Base-by-base conservation (phyloP, 441 rosid genomes). In the Pelargonium fulgidum region DNA sequence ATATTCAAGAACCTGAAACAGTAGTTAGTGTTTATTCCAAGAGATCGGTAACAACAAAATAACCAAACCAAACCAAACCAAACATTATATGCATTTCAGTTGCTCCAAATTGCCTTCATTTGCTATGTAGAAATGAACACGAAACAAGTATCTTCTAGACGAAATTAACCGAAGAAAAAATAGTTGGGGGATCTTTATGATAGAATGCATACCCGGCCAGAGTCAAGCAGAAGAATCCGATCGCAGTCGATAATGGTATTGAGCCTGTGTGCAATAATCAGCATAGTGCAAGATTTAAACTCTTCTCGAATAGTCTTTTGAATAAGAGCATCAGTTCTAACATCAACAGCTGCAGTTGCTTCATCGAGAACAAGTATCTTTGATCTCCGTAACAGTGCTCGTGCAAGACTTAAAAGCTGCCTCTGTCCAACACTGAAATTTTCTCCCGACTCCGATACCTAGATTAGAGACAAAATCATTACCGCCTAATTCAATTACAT, bases 331-430 rank as follows among this genome's bases (percentile, higher is more conserved):
- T 92, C 98, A 2, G 98, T 92, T 77, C 98, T 82, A 26, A 92
- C 98, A 72, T 92, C 98, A 58, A 92, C 98, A 50, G 98, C 96
- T 24, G 97, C 97, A 75, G 98, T 92, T 70, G 98, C 98, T 84
- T 92, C 98, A 77, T 92, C 98, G 39, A 92, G 98, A 50, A 92
- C 93, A 72, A 92, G 98, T 76, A 92, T 90, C 89, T 92, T 90
- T n/a, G 98, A 87, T 78, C 97, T 85, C 67, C 97, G 87, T 70
- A 92, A 75, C 72, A 92, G 76, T 52, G 98, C 98, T 65, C 98
- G 92, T 48, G 98, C 87, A 79, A 92, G 98, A 83, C 98, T 90
- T 69, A 92, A 56, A 66, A 92, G 77, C 72, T 92, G 98, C 81
- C 98, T 85, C 81, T 90, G 98, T 52, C 97, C 98, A 5, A 89